Evolutionary conservation across 1,284 basidiomycete genomes (phyloP).

Genomic region (Melampsora americana): DNA sequence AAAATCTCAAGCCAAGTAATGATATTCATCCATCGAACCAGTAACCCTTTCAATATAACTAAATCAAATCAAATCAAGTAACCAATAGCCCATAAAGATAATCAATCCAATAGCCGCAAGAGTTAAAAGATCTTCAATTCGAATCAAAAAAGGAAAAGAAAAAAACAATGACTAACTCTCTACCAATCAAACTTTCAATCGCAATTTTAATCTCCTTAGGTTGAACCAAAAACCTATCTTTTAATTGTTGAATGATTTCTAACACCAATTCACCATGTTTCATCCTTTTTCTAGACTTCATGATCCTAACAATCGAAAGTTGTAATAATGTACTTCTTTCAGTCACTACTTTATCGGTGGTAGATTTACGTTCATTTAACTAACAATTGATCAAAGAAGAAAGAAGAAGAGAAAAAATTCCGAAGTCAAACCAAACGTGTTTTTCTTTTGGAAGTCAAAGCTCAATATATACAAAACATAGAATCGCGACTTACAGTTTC

Average conservation of each 20-base stretch:
- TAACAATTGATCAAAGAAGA: neutral
- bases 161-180: slow-evolving; percentile 56
- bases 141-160: neutral
- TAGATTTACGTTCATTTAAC: neutral
- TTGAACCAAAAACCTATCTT: slow-evolving; percentile 66
- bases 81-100: neutral
- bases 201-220: slow-evolving; percentile 74
- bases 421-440: no score
- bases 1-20: slow-evolving; percentile 20
- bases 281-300: slow-evolving; percentile 85
- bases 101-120: neutral
- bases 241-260: slow-evolving; percentile 64
- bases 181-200: slow-evolving; percentile 74
- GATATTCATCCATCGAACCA: slow-evolving; percentile 11
- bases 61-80: neutral
- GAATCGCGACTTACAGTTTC: slow-evolving; percentile 75
- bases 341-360: neutral
- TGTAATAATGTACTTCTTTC: slow-evolving; percentile 23
- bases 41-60: slow-evolving; percentile 25
- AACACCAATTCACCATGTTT: slow-evolving; percentile 69
- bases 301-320: slow-evolving; percentile 59
- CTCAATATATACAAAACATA: slow-evolving; percentile 83
- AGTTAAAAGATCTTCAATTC: no score
- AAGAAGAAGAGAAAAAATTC: slow-evolving; percentile 71
- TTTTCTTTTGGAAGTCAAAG: no score